Conservation (phyloP, 2,329 filamentous ascomycete genomes). For the Allantophomopsis lycopodina region DNA sequence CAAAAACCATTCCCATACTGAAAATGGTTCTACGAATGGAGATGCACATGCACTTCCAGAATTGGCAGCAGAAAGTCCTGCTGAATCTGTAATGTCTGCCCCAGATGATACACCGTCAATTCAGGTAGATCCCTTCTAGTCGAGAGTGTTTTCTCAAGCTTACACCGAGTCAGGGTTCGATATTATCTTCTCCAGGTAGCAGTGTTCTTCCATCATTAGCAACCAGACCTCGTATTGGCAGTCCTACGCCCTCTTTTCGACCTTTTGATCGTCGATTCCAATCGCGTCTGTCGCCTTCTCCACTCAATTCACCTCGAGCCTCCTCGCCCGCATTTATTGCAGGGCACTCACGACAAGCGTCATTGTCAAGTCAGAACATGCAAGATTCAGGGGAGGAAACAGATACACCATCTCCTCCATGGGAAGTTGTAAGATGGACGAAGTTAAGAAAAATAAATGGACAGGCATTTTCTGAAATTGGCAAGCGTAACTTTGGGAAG, state of each 20-base stretch:
- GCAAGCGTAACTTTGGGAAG: constrained; percentile 81
- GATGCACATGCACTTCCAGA: too few relatives aligned
- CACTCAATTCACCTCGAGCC: constrained; percentile 47
- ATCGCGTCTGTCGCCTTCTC: constrained; percentile 56
- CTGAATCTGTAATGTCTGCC: constrained; percentile 54
- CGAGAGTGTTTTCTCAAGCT: constrained; percentile 6
- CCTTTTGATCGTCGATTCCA: constrained; percentile 94
- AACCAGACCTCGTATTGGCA: constrained; percentile 49
- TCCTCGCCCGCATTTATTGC: constrained; percentile 58
- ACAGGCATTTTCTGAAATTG: constrained; percentile 84
- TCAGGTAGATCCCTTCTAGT: constrained; percentile 40
- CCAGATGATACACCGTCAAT: constrained; percentile 78
- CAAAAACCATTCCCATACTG: too few relatives aligned
- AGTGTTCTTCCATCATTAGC: constrained; percentile 58
- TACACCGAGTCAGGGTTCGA: constrained; percentile 36
- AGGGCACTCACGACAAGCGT: constrained; percentile 70
- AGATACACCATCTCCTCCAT: constrained; percentile 67
- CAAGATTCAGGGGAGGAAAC: constrained; percentile 50
- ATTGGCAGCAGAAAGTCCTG: constrained; percentile 45
- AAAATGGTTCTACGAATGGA: too few relatives aligned
- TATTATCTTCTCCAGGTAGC: constrained; percentile 56
- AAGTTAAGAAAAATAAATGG: constrained; percentile 79
- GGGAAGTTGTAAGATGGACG: constrained; percentile 97
- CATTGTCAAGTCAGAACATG: constrained; percentile 57
- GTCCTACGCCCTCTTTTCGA: constrained; percentile 70